Evolutionary conservation across 2,329 filamentous ascomycete genomes (phyloP), one percentile per base, ranked within the genome.

Genomic region (Epichloe festucae): DNA sequence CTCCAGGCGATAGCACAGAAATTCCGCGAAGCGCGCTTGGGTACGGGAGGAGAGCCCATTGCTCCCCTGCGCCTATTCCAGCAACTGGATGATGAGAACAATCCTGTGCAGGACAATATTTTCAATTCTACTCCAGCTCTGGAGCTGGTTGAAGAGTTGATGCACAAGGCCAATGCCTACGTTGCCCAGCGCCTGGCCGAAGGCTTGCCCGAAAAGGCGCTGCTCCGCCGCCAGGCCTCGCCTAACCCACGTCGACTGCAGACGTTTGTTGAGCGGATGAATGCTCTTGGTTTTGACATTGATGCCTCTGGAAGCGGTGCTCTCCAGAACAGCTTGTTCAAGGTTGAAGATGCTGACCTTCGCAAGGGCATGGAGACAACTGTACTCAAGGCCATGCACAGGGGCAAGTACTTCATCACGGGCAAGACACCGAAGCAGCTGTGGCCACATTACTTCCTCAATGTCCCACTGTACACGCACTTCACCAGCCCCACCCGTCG

Each of bases 281-380:
- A 81, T 54, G 86, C 86, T 47, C 81, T 97, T 58, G 90, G 89
- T 44, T 94, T 90, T 65, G 85, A 91, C 39, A 85, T 97, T 47
- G 91, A 98, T 65, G 83, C 84, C 11, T 83, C 85, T 43, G 95
- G 87, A 76, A 96, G 91, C 63, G 90, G 90, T 49, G 83, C 85
- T 49, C 75, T 98, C 41, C 93, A 97, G 70, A 95, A 89, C 73
- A 95, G 91, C 66, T 74, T 98, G 46, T 97, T 96, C 79, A 87
- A 88, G 69, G 82, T 98, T 42, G 84, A 95, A 46, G 89, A 98
- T 66, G 70, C 80, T 38, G 89, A 95, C 58, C 75, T 96, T 56
- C 87, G 93, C 62, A 95, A 95, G 81, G 93, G 93, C 56, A 95
- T 98, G 87, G 93, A 98, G 75, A 96, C 91, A 2, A 74, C 97